Evolutionary conservation across 768 basidiomycete genomes (phyloP), one percentile per base, ranked within the genome.

Genomic region (Kwoniella dejecticola): DNA sequence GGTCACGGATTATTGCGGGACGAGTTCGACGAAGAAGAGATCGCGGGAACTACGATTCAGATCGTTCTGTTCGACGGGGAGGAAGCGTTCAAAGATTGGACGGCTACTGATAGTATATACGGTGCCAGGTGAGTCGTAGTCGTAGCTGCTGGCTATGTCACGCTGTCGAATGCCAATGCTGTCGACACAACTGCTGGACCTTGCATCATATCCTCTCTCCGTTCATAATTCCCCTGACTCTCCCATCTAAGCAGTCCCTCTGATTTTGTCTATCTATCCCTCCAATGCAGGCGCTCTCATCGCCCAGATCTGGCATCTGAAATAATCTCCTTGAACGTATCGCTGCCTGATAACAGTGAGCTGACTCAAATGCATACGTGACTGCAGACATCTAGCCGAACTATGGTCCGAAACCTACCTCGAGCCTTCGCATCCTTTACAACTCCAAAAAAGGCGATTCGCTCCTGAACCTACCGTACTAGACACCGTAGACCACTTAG

Each of bases 31-130:
- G 77, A 90, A 42, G 89, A 91, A n/a, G 70, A 70, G 54, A 80
- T 87, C 13, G 85, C 85, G 0, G 88, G 90, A 58, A 91, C 89
- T 19, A 95, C 94, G 2, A 79, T 99, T 8, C 92, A 96, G 75
- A 81, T 98, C 8, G 83, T 99, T 10, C 95, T 98, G 76, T 95
- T 99, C 60, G 96, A 99, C 71, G 96, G 96, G 2, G 96, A 99
- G 79, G 96, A 98, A 79, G 96, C 96, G 0, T 97, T 95, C 79
- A 82, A 85, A 47, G 82, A 85, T 26, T 99, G 95, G 95, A 91
- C 91, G 2, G 84, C 83, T 29, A 86, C 84, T 2, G 95, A 99
- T 79, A 94, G 91, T 0, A 87, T 91, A 42, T 99, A 99, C 75
- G 95, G 95, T n/a, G 88, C 95, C 40, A 86, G 90, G 94, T 91